phyloP scores from a whole-genome alignment of 2,329 filamentous ascomycete genomes.

The Arthroderma uncinatum region DNA sequence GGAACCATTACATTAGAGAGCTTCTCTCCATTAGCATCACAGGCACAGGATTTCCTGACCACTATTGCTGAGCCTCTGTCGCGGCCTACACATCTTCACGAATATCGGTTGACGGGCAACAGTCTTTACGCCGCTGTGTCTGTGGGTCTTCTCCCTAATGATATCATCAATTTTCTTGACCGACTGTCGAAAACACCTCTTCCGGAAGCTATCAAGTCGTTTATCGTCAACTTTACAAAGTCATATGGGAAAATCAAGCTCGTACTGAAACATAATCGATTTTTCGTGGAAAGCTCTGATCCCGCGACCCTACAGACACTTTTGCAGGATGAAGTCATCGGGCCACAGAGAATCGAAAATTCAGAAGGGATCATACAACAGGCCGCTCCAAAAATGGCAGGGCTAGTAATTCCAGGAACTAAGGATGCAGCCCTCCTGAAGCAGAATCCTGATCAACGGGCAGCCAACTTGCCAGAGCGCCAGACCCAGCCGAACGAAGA shows the following conservation, averaged over 20 bases:
- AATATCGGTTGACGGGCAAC: conserved; percentile 83
- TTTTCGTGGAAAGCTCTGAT: conserved; percentile 87
- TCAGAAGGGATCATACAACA: conserved; percentile 64
- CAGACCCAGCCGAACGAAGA: conserved; percentile 43
- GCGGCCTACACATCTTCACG: conserved; percentile 79
- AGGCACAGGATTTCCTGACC: conserved; percentile 88
- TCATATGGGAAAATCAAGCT: conserved; percentile 94
- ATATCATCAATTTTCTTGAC: conserved; percentile 83
- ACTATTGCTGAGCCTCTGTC: conserved; percentile 91
- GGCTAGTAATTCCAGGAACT: conserved; percentile 84
- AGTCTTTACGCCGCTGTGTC: conserved; percentile 93
- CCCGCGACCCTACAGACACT: conserved; percentile 74
- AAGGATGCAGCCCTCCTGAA: conserved; percentile 82
- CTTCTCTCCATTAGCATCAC: conserved; percentile 75
- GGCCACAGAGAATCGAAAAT: conserved; percentile 63
- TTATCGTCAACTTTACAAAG: conserved; percentile 71
- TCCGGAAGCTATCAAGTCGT: conserved; percentile 66
- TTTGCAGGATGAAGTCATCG: conserved; percentile 74
- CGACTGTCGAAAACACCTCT: conserved; percentile 80
- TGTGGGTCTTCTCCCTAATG: conserved; percentile 76
- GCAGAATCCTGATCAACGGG: conserved; percentile 47
- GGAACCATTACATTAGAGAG: conserved; percentile 87
- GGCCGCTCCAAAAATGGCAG: conserved; percentile 73
- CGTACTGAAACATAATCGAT: conserved; percentile 86
- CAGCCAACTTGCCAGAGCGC: conserved; percentile 23